These are phyloP conservation scores for Ilyonectria destructans DNA, from an alignment of 2,329 filamentous ascomycete species.

Conservation along the genomic window DNA sequence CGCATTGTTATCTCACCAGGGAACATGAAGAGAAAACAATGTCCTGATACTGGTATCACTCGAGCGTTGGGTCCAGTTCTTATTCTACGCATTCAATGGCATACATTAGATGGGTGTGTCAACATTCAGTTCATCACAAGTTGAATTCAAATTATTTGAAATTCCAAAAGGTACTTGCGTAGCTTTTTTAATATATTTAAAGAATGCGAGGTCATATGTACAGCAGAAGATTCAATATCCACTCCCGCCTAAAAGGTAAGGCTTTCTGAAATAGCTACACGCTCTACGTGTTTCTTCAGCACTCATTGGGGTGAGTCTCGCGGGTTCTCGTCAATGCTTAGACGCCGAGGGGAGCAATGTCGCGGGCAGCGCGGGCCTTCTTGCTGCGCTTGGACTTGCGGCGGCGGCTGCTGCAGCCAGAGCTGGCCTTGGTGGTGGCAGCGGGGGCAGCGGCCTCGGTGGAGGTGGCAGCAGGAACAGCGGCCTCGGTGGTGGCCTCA, in stretches of 20 bases:
- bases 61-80: not conserved
- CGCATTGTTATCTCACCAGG: not conserved
- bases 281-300: slow-evolving; percentile 35
- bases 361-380: slow-evolving; percentile 42
- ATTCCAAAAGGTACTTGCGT: slow-evolving; percentile 13
- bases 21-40: no score
- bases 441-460: slow-evolving; percentile 37
- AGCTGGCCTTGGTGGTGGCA: slow-evolving; percentile 11
- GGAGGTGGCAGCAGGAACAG: slow-evolving; percentile 9
- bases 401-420: slow-evolving; percentile 32
- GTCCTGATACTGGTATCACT: not conserved
- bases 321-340: slow-evolving; percentile 5
- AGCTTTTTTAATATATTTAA: slow-evolving; percentile 35
- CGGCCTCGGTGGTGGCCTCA: slow-evolving; percentile 26
- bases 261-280: slow-evolving; percentile 39
- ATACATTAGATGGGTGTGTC: not conserved
- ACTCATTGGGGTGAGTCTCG: slow-evolving; percentile 17
- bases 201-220: slow-evolving; percentile 47
- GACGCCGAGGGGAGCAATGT: not conserved
- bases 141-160: not conserved
- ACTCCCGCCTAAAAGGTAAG: slow-evolving; percentile 33
- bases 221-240: slow-evolving; percentile 48
- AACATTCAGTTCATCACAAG: not conserved
- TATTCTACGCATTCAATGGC: not conserved
- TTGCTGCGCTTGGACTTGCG: slow-evolving; percentile 45